Conservation (phyloP, 768 basidiomycete species). For the Porpolomopsis calyptriformis region DNA sequence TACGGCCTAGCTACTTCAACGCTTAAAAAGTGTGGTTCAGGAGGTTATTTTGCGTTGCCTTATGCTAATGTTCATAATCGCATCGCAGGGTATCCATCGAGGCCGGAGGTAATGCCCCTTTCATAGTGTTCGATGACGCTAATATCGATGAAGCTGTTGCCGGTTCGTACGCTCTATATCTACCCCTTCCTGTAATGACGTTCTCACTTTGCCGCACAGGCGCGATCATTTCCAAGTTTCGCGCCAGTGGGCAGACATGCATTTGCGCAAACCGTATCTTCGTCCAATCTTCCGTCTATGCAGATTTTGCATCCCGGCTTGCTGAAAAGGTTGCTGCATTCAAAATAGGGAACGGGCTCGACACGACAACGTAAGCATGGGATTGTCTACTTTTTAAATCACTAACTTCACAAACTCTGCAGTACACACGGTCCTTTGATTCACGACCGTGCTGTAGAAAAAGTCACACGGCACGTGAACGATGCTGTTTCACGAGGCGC, state of each 20-base stretch:
- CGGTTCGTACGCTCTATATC: slow-evolving; percentile 29
- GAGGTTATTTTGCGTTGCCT: not conserved
- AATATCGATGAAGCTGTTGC: slow-evolving; percentile 87
- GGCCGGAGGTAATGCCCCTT: slow-evolving; percentile 90
- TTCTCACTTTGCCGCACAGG: slow-evolving; percentile 26
- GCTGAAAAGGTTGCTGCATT: slow-evolving; percentile 74
- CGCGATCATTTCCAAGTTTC: slow-evolving; percentile 72
- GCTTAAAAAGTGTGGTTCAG: slow-evolving; percentile 59
- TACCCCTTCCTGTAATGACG: not conserved
- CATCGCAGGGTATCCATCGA: slow-evolving; percentile 55
- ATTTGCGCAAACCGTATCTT: slow-evolving; percentile 87
- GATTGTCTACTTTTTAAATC: not conserved
- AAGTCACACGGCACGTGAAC: slow-evolving; percentile 76
- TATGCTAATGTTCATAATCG: not conserved
- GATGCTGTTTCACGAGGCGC: slow-evolving; percentile 84
- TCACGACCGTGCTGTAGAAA: slow-evolving; percentile 73
- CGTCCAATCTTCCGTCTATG: slow-evolving; percentile 85
- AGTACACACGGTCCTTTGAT: slow-evolving; percentile 96
- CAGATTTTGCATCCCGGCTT: slow-evolving; percentile 82
- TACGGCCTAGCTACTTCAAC: slow-evolving; percentile 66
- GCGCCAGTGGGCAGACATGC: slow-evolving; percentile 73
- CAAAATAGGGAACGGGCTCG: slow-evolving; percentile 83
- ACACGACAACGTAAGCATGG: slow-evolving; percentile 53
- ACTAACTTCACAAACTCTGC: not conserved
- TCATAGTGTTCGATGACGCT: slow-evolving; percentile 96